A percentile compares a stretch with the other conserved stretches of the same genome.
These are phyloP conservation scores for Decorospora gaudefroyi DNA, from an alignment of 2,329 filamentous ascomycete species.

Conservation along the genomic window DNA sequence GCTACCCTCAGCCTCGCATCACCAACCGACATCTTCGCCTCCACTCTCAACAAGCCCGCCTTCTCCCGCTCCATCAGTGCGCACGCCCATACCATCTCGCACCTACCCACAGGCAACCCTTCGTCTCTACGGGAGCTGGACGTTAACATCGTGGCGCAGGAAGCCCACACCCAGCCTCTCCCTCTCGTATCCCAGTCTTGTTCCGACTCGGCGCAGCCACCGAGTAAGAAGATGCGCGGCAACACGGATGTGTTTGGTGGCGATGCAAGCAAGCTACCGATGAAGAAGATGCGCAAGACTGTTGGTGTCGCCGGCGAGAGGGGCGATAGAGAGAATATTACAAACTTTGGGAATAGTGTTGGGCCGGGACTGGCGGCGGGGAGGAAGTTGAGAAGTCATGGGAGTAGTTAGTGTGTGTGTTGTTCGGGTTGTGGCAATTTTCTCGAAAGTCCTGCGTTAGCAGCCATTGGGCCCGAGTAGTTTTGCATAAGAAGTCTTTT, in stretches of 20 bases:
- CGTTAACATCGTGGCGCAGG: conserved; percentile 51
- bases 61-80: conserved; percentile 37
- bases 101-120: conserved; percentile 27
- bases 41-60: conserved; percentile 27
- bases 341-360: conserved; percentile 49
- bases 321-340: conserved; percentile 49
- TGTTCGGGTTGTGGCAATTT: background rate
- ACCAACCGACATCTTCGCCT: conserved; percentile 35
- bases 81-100: conserved; percentile 24
- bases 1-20: conserved; percentile 37
- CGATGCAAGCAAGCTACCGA: conserved; percentile 50
- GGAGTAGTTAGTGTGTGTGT: conserved; percentile 19
- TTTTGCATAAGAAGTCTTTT: too few relatives aligned
- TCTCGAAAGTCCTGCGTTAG: background rate
- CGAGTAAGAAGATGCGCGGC: conserved; percentile 52
- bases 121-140: conserved; percentile 54
- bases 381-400: conserved; percentile 49
- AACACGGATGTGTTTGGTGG: too few relatives aligned
- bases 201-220: conserved; percentile 42
- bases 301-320: conserved; percentile 46
- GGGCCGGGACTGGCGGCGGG: conserved; percentile 44
- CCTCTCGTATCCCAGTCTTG: conserved; percentile 40
- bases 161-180: conserved; percentile 38
- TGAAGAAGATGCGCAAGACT: conserved; percentile 52
- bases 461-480: too few relatives aligned